Base-by-base conservation (phyloP, 1,139 yeast genomes). In the Candida tropicalis region DNA sequence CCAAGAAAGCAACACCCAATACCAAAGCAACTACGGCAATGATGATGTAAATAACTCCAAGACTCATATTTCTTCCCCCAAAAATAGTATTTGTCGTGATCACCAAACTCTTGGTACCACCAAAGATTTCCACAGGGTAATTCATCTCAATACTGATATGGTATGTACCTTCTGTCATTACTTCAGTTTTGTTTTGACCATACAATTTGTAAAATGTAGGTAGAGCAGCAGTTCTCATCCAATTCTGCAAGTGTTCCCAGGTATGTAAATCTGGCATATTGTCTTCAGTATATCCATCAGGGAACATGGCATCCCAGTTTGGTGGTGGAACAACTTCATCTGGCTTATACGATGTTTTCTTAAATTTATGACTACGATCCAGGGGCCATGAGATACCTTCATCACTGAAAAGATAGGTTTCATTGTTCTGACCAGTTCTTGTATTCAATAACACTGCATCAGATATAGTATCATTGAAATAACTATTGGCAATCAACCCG, bases 311-410 rank as follows among this genome's bases (percentile, higher is more conserved):
- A 49, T 70, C 70, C 99, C 99, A 93, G 68, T 89, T 89, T 55
- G 97, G 98, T 8, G 99, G 99, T 9, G 99, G 99, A 1, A 80
- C 95, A 43, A 93, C 87, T 22, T 91, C 84, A 10, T 77, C 63
- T 24, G 82, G 73, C 47, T 74, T 70, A 67, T 93, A 95, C 42
- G 66, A 59, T 2, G 99, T 90, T 63, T 84, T 87, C 67, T 86
- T 82, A 71, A 84, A 91, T 48, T 96, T 77, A 46, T 63, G 66
- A 51, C 84, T 69, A 40, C 79, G 76, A 61, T 91, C 96, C 4
- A 90, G 78, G 1, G 83, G 59, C 99, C 99, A 93, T 0, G 98
- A 86, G 45, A 90, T 91, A 11, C 87, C 91, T 37, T 77, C 65
- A 48, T 79, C 76, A 9, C 90, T 77, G 78, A 93, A 75, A 20